Evolutionary conservation across 2,329 filamentous ascomycete genomes (phyloP), one percentile per base, ranked within the genome.

Genomic region (Trichoderma hamatum): DNA sequence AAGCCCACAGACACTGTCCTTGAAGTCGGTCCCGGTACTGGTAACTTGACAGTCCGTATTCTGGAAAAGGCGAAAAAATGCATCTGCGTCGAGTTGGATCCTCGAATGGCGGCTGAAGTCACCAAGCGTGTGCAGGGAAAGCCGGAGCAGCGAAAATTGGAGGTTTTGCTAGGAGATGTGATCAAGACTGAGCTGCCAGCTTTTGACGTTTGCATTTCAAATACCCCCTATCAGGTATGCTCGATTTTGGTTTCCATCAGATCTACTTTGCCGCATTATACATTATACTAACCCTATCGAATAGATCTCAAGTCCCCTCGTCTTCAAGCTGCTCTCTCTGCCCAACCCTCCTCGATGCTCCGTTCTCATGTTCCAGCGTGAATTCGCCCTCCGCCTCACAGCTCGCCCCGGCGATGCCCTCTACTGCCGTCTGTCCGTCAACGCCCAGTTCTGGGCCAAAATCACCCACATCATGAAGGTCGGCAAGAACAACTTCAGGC

Each of bases 351-450:
- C 96, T 0, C 85, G 95, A 39, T 89, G 89, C 70, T 94, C 91
- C 74, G 88, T 98, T 72, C 93, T 98, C 81, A 97, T 97, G 94
- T 96, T 97, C 76, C 95, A 98, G 83, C 89, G 94, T 76, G 95
- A 98, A 82, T 97, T 97, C 76, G 94, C 94, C 21, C 89, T 97
- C 79, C 89, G 95, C 49, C 84, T 98, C 43, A 95, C 96, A 68
- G 96, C 96, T 16, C 90, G 91, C 55, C 93, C 95, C 0, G 93
- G 93, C 10, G 94, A 97, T 77, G 88, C 93, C 65, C 88, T 98
- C 10, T 98, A 97, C 84, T 94, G 90, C 73, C 88, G 96, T n/a
- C 85, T 98, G 30, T 92, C 89, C 1, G 95, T 97, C 69, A 98
- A 98, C 76, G 93, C 92, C 21, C 95, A 98, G 78, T 97, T 98